A percentile compares a stretch with the other conserved stretches of the same genome.
Conservation (phyloP, 2,329 filamentous ascomycete species). For the Scedosporium minutisporum region DNA sequence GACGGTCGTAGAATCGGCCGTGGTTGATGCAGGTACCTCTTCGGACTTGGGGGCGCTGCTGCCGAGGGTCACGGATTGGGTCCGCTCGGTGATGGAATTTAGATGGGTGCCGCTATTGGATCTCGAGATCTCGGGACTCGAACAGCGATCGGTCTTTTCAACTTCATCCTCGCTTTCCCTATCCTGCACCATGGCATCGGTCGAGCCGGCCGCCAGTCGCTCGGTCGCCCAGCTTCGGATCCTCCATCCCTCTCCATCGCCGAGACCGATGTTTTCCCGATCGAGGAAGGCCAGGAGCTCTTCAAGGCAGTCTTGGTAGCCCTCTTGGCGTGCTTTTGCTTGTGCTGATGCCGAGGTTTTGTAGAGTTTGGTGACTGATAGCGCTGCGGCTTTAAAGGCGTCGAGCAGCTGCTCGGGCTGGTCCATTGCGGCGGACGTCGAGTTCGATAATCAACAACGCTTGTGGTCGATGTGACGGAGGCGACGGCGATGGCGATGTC, state of each 20-base stretch:
- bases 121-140: constrained; percentile 48
- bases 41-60: constrained; percentile 17
- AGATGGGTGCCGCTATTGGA: constrained; percentile 12
- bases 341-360: constrained; percentile 78
- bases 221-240: constrained; percentile 59
- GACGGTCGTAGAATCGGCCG: constrained; percentile 20
- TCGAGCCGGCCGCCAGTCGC: constrained; percentile 46
- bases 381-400: constrained; percentile 82
- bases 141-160: constrained; percentile 50
- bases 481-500: too few species aligned
- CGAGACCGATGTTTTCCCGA: constrained; percentile 65
- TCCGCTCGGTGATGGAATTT: constrained; percentile 13
- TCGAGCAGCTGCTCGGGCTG: constrained; percentile 63
- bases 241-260: constrained; percentile 65
- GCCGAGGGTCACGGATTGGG: constrained; percentile 13
- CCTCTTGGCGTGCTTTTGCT: constrained; percentile 63
- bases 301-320: constrained; percentile 90
- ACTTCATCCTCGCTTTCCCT: constrained; percentile 62
- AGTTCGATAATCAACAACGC: neutral
- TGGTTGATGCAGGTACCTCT: constrained; percentile 22
- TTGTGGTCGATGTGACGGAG: neutral
- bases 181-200: constrained; percentile 40
- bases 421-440: constrained; percentile 18
- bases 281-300: constrained; percentile 82
- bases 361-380: constrained; percentile 93